Percentiles rank a stretch among this genome's conserved stretches.
Evolutionary conservation across 108 stramenopile genomes (phyloP).

Genomic region (Licmophora abbreviata): DNA sequence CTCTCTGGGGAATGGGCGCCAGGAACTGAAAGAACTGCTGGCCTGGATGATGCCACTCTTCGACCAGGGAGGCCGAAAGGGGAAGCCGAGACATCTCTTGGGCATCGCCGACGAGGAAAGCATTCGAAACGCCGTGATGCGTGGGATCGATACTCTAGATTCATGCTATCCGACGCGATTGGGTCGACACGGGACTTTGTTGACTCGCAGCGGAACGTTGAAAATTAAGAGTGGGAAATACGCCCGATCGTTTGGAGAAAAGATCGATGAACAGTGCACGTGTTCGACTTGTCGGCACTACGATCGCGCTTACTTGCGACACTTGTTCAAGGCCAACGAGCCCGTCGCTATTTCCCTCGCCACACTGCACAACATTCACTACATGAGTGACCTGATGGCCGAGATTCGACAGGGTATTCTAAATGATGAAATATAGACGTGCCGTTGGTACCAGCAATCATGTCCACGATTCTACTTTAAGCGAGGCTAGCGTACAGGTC

Average conservation of each 20-base stretch:
- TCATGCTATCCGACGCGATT: conserved; percentile 88
- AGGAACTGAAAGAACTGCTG: conserved; percentile 80
- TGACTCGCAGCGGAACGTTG: conserved; percentile 46
- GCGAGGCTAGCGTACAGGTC: conserved; percentile 14
- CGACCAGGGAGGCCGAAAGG: conserved; percentile 38
- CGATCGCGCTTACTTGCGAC: conserved; percentile 87
- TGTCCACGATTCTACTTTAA: too few relatives aligned
- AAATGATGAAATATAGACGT: conserved; percentile 69
- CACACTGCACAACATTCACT: conserved; percentile 84
- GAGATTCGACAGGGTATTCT: conserved; percentile 73
- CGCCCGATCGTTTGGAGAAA: conserved; percentile 49
- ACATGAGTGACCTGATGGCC: conserved; percentile 90
- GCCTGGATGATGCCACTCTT: conserved; percentile 85
- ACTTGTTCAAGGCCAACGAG: conserved; percentile 89
- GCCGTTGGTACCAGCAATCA: too few relatives aligned
- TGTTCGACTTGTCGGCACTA: conserved; percentile 81
- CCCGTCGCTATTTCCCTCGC: conserved; percentile 68
- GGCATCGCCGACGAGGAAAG: conserved; percentile 91
- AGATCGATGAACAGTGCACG: conserved; percentile 64
- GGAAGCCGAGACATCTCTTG: conserved; percentile 84
- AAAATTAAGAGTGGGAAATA: conserved; percentile 59
- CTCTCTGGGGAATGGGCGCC: conserved; percentile 75
- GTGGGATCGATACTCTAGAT: conserved; percentile 89
- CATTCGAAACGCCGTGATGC: conserved; percentile 57
- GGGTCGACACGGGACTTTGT: conserved; percentile 74